Evolutionary conservation across 1,139 yeast species (phyloP).

Genomic region (Dujonia santamariae): DNA sequence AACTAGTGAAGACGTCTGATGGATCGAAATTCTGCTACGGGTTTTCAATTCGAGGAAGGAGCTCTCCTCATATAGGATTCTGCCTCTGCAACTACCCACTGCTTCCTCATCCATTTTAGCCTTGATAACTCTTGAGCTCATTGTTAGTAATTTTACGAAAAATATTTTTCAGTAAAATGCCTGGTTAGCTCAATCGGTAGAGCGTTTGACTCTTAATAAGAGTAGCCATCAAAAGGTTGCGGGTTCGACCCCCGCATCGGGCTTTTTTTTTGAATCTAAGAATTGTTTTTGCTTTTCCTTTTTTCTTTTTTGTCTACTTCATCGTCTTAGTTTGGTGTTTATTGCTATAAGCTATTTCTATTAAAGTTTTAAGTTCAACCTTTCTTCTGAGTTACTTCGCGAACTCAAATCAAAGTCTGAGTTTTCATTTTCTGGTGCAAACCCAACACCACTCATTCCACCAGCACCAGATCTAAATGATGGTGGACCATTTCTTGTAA

Average conservation of each 20-base stretch:
- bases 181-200: conserved; percentile 20
- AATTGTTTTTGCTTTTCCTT: conserved; percentile 4
- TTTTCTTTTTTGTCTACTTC: not conserved
- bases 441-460: not conserved
- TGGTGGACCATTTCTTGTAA: conserved; percentile 25
- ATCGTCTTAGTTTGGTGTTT: not conserved
- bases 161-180: conserved; percentile 6
- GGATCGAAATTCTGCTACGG: too few species aligned
- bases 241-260: conserved; percentile 55
- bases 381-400: conserved; percentile 35
- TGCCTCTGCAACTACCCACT: too few species aligned
- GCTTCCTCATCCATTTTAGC: too few species aligned
- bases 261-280: too few species aligned
- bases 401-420: conserved; percentile 21
- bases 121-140: too few species aligned
- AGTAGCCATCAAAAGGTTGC: conserved; percentile 42
- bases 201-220: conserved; percentile 17
- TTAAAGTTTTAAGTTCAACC: conserved; percentile 31
- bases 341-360: not conserved
- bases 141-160: not conserved
- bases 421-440: conserved; percentile 11
- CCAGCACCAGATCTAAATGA: not conserved
- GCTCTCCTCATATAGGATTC: too few species aligned
- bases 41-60: too few species aligned
- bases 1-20: too few species aligned